phyloP scores from a whole-genome alignment of 805 yeast genomes.

The Myxozyma nipponensis region DNA sequence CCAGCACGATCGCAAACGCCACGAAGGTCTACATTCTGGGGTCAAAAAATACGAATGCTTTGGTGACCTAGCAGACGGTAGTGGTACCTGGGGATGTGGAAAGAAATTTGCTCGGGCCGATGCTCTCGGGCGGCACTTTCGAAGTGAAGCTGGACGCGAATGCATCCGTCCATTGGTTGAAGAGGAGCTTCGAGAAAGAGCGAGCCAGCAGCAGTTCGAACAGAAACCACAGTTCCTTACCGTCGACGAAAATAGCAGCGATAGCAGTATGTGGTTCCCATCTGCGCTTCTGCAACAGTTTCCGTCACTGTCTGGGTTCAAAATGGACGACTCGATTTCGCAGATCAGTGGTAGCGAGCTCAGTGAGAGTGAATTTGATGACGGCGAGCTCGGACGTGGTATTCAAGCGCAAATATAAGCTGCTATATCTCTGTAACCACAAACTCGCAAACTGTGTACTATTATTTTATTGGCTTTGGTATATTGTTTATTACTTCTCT shows the following conservation, averaged over 20 bases:
- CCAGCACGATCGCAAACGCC: conserved; percentile 71
- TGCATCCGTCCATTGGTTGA: conserved; percentile 64
- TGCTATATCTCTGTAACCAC: too few relatives aligned
- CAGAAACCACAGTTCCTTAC: not conserved
- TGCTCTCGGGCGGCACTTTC: conserved; percentile 70
- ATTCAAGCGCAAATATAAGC: too few relatives aligned
- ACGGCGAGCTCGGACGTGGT: too few relatives aligned
- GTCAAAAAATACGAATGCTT: conserved; percentile 65
- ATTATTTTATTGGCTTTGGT: not conserved
- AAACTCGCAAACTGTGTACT: not conserved
- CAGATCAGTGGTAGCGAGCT: conserved; percentile 7
- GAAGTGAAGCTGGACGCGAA: conserved; percentile 69
- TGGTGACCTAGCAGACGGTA: conserved; percentile 55
- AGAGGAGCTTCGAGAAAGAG: conserved; percentile 42
- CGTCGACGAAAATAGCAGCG: not conserved
- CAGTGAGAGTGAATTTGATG: conserved; percentile 14
- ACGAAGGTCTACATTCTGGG: conserved; percentile 71
- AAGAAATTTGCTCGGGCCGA: conserved; percentile 71
- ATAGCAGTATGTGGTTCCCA: conserved; percentile 19
- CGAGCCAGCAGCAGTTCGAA: not conserved
- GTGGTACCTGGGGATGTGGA: conserved; percentile 70
- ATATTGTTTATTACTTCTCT: too few relatives aligned
- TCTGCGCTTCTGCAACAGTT: conserved; percentile 22
- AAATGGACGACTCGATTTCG: conserved; percentile 1
- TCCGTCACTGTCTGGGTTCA: conserved; percentile 16